Evolutionary conservation across 2,329 filamentous ascomycete species (phyloP), one percentile per base, ranked within the genome.

Genomic region (Neonectria faginata): DNA sequence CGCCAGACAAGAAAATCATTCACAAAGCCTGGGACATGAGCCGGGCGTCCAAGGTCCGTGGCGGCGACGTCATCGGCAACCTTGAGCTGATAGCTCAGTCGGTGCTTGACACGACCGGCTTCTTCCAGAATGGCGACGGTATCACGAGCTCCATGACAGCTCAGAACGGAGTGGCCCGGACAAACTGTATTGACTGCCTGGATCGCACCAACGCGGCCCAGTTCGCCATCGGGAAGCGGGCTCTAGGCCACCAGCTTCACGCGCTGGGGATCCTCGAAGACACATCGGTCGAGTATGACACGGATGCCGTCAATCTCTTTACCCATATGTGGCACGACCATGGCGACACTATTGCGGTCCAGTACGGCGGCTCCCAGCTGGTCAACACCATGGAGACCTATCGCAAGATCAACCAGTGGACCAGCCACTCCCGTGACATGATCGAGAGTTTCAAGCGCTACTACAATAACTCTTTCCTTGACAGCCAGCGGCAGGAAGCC

Each of bases 361-460:
- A 99, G 77, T 99, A 99, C 73, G 96, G 96, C 61, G 96, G 96
- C 10, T 98, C 94, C 2, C 96, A 99, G 78, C 86, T 99, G 0
- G 96, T 99, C 73, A 99, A 99, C 77, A 99, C 96, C 0, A 98
- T 99, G 94, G 94, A 97, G 70, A 99, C 96, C 5, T 99, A 99
- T 78, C 92, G 96, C 62, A 98, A 98, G 80, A 97, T 97, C 77
- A 98, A 98, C 71, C 95, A 98, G 77, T 99, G 96, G 96, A 97
- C 94, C 25, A 97, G 93, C 73, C 94, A 97, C 78, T 97, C 95
- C 2, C 88, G 96, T 70, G 96, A 99, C 78, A 98, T 99, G 95
- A 94, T 99, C 22, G 96, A 99, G 80, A 97, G 93, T 77, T 97
- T 99, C 83, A 99, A 98, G 79, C 89, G 96, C 29, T 99, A 98